phyloP scores from a whole-genome alignment of 2,329 filamentous ascomycete species.

The Botrytis paeoniae region DNA sequence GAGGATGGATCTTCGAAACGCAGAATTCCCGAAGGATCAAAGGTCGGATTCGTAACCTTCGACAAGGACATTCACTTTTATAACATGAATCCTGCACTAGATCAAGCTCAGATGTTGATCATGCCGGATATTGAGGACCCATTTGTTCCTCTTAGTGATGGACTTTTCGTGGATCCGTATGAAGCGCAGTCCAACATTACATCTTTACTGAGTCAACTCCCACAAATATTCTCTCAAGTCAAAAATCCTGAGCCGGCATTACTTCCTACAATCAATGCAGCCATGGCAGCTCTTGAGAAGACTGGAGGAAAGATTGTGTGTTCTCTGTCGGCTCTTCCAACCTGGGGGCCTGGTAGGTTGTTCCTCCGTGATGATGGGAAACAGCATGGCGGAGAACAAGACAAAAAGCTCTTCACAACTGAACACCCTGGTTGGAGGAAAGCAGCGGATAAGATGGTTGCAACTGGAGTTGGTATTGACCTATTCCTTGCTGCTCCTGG shows the following conservation, averaged over 20 bases:
- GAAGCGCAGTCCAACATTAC: conserved; percentile 85
- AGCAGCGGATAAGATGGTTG: conserved; percentile 80
- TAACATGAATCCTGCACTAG: conserved; percentile 77
- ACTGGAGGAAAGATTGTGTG: conserved; percentile 93
- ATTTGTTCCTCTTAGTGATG: conserved; percentile 87
- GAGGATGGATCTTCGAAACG: conserved; percentile 50
- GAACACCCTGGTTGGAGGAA: conserved; percentile 89
- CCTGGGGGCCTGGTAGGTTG: conserved; percentile 83
- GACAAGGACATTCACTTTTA: conserved; percentile 98
- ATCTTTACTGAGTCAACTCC: conserved; percentile 79
- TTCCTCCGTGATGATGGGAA: conserved; percentile 87
- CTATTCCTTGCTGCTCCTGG: conserved; percentile 92
- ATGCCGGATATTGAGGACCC: conserved; percentile 98
- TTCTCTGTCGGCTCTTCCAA: conserved; percentile 82
- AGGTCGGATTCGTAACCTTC: conserved; percentile 92
- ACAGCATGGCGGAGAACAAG: conserved; percentile 78
- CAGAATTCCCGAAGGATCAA: conserved; percentile 72
- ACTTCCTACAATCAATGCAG: conserved; percentile 78
- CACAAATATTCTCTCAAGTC: conserved; percentile 79
- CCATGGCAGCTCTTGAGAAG: conserved; percentile 74
- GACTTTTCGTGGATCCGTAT: conserved; percentile 90
- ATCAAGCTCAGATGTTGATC: conserved; percentile 95
- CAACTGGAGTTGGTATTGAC: conserved; percentile 81
- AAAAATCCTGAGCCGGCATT: conserved; percentile 91
- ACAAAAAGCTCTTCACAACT: conserved; percentile 87